A percentile compares a stretch with the other conserved stretches of the same genome.
Evolutionary conservation across 2,329 filamentous ascomycete species (phyloP).

Genomic region (Diaporthe nobilis): DNA sequence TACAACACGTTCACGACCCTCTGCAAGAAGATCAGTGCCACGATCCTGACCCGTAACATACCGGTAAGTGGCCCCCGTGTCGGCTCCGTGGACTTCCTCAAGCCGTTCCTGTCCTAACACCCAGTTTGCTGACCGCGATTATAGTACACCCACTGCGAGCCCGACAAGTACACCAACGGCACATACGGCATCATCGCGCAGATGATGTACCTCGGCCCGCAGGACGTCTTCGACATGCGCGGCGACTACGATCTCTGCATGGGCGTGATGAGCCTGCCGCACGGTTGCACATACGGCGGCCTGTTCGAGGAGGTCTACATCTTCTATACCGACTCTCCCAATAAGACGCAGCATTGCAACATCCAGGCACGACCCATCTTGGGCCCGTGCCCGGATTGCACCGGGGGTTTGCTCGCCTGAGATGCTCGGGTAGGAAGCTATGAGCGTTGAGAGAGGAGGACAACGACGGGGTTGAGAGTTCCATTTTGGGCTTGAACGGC

Average conservation of each 20-base stretch:
- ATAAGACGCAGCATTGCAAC: background rate
- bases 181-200: background rate
- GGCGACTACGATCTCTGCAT: background rate
- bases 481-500: background rate
- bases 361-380: slow-evolving; percentile 4
- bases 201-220: slow-evolving; percentile 5
- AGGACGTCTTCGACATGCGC: background rate
- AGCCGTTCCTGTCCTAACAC: background rate
- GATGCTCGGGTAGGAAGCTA: too few species aligned
- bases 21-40: background rate
- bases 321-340: background rate
- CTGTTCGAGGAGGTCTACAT: background rate
- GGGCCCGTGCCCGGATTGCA: background rate
- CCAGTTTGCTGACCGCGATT: background rate
- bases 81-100: too few species aligned
- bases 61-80: too few species aligned
- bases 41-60: slow-evolving; percentile 3
- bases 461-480: background rate
- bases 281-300: background rate
- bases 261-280: background rate
- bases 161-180: background rate
- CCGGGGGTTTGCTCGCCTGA: background rate
- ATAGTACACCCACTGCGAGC: slow-evolving; percentile 4
- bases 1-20: background rate
- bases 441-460: background rate